Evolutionary conservation across 106 monocot genomes (phyloP).

Genomic region (Acorus gramineus): DNA sequence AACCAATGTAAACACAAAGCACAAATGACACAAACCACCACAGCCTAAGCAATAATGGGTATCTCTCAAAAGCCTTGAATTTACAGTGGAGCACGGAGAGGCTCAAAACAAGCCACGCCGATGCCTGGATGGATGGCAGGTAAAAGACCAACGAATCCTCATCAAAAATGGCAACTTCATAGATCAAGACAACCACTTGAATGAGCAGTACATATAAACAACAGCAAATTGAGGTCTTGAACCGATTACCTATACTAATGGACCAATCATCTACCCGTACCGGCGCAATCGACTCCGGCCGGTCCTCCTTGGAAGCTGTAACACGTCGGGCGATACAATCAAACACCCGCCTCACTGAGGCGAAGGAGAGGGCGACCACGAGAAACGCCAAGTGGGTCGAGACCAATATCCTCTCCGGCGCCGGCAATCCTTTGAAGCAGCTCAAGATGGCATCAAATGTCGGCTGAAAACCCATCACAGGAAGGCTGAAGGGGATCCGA

Average conservation of each 20-base stretch:
- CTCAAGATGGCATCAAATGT: neutral
- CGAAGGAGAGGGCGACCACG: conserved; percentile 20
- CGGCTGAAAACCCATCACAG: conserved; percentile 21
- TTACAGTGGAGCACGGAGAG: conserved; percentile 25
- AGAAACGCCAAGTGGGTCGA: conserved; percentile 13
- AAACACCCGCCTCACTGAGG: conserved; percentile 12
- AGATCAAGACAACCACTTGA: conserved; percentile 31
- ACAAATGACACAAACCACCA: conserved; percentile 55
- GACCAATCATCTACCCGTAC: neutral
- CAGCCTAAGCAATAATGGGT: conserved; percentile 39
- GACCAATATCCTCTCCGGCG: conserved; percentile 21
- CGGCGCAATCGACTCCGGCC: neutral
- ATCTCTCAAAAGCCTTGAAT: conserved; percentile 18
- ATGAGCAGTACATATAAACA: conserved; percentile 37
- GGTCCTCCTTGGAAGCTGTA: conserved; percentile 13
- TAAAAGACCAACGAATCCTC: conserved; percentile 18
- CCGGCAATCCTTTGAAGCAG: conserved; percentile 19
- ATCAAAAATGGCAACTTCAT: conserved; percentile 23
- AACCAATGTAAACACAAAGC: conserved; percentile 32
- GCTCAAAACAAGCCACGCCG: conserved; percentile 37
- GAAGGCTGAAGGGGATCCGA: neutral
- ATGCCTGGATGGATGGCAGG: conserved; percentile 35
- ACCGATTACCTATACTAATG: conserved; percentile 21
- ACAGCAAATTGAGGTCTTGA: conserved; percentile 22
- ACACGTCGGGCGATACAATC: conserved; percentile 12